Evolutionary conservation across 345 rosid genomes (phyloP).

Genomic region (Brassica rapa): DNA sequence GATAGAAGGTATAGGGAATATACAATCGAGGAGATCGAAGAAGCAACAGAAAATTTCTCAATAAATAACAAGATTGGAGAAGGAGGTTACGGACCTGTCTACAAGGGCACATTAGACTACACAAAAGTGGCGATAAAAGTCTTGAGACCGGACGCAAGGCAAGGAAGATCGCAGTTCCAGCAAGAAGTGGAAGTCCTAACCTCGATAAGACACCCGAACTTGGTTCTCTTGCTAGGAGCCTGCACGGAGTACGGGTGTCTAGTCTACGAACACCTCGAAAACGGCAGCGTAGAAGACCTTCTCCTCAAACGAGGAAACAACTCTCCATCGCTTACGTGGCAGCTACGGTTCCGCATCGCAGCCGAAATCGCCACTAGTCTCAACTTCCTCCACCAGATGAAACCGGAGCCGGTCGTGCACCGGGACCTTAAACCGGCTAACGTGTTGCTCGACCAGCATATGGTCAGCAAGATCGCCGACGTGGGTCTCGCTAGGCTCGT

Average conservation of each 20-base stretch:
- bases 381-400: constrained; percentile 37
- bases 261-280: constrained; percentile 36
- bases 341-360: constrained; percentile 32
- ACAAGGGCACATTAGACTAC: constrained; percentile 42
- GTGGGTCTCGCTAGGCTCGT: constrained; percentile 35
- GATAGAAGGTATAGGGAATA: constrained; percentile 44
- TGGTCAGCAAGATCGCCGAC: constrained; percentile 71
- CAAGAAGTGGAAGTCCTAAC: constrained; percentile 53
- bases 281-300: constrained; percentile 37
- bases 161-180: constrained; percentile 51
- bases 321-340: constrained; percentile 35
- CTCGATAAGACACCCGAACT: constrained; percentile 53
- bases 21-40: constrained; percentile 52
- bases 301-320: constrained; percentile 39
- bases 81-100: constrained; percentile 50
- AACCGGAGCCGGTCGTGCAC: constrained; percentile 42
- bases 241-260: constrained; percentile 58
- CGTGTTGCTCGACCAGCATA: constrained; percentile 34
- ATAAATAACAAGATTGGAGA: constrained; percentile 32
- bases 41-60: constrained; percentile 38
- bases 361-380: constrained; percentile 33
- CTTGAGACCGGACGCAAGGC: constrained; percentile 48
- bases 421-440: constrained; percentile 38
- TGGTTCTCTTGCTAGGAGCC: constrained; percentile 65
- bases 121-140: constrained; percentile 51